Conservation (phyloP, 305 asterid genomes). For the Fraxinus sp. region DNA sequence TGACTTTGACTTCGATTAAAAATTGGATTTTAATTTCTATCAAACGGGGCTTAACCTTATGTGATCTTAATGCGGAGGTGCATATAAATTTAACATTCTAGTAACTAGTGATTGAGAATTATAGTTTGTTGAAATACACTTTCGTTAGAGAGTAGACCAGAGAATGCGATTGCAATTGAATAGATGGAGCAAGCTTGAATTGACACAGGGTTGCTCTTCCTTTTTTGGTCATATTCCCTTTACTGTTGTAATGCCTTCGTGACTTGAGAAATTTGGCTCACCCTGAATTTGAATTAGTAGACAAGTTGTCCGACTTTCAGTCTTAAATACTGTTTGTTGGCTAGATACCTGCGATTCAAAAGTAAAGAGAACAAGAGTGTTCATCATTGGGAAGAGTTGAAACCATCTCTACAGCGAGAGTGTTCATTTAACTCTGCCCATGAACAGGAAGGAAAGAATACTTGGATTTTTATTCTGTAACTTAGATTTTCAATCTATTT, state of each 20-base stretch:
- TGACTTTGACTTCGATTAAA: too few species aligned
- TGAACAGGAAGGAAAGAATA: not conserved
- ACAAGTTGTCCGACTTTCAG: conserved; percentile 5
- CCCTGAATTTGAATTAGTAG: conserved; percentile 12
- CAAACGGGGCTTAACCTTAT: not conserved
- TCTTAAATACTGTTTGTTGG: conserved; percentile 1
- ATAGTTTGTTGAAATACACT: not conserved
- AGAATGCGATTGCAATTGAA: not conserved
- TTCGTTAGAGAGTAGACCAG: not conserved
- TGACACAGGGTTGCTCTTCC: not conserved
- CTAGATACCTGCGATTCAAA: conserved; percentile 9
- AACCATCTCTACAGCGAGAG: not conserved
- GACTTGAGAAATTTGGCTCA: not conserved
- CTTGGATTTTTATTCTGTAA: not conserved
- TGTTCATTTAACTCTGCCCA: conserved; percentile 6
- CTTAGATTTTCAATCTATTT: conserved; percentile 11
- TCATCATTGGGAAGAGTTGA: not conserved
- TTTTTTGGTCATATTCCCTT: not conserved
- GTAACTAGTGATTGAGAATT: not conserved
- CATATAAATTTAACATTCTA: conserved; percentile 3
- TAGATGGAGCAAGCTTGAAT: not conserved
- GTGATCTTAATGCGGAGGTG: not conserved
- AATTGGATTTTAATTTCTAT: too few species aligned
- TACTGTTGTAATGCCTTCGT: not conserved
- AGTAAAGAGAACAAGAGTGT: not conserved